Conservation (phyloP, 495 filamentous ascomycete genomes). For the Neurospora sp. region DNA sequence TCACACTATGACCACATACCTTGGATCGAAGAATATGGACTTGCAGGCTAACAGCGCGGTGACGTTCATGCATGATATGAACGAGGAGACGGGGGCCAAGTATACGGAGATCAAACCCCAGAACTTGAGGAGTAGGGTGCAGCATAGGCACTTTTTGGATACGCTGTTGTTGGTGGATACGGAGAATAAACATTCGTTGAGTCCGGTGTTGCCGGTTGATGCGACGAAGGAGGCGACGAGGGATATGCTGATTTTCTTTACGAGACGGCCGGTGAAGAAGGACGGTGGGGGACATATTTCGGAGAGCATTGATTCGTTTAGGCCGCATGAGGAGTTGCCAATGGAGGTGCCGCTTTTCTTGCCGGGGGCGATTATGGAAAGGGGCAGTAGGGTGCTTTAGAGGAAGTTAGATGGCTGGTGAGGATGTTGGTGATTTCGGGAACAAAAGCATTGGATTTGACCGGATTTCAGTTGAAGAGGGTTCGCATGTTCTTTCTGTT, state of each 20-base stretch:
- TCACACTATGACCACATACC: neutral
- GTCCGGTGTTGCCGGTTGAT: neutral
- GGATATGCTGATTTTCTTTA: neutral
- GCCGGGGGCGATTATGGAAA: neutral
- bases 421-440: neutral
- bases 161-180: neutral
- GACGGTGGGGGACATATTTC: neutral
- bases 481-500: neutral
- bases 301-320: neutral
- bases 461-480: neutral
- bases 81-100: neutral
- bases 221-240: neutral
- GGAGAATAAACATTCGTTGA: neutral
- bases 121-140: neutral
- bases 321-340: neutral
- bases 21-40: neutral
- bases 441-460: neutral
- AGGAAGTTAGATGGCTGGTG: neutral
- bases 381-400: neutral
- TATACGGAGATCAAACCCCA: neutral
- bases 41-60: neutral
- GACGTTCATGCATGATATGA: neutral
- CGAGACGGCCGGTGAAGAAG: neutral
- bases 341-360: neutral
- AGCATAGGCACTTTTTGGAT: neutral